Percentiles rank a stretch among this genome's conserved stretches.
Conservation (phyloP, 2,329 filamentous ascomycete species). For the Xylariaceae sp. region DNA sequence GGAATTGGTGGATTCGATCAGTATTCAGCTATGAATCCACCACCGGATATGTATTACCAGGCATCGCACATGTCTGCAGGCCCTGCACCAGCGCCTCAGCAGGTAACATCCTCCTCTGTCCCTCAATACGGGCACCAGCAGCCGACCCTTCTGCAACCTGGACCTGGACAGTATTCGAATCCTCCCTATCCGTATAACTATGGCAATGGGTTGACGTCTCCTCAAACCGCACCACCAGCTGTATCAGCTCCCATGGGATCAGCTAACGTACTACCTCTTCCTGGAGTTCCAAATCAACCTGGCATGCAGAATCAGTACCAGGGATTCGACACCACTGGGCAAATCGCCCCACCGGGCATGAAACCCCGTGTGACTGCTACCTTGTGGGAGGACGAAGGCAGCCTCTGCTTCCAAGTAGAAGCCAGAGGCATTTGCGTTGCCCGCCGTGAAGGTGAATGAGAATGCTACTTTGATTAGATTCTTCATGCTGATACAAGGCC, state of each 20-base stretch:
- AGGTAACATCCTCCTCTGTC: conserved; percentile 69
- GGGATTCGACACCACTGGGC: conserved; percentile 78
- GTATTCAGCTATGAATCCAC: conserved; percentile 72
- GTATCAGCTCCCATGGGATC: conserved; percentile 64
- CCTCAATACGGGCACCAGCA: conserved; percentile 78
- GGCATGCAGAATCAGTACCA: conserved; percentile 56
- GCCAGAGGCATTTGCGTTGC: conserved; percentile 95
- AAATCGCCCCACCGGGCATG: conserved; percentile 87
- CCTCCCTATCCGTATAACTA: conserved; percentile 72
- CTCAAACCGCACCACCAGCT: conserved; percentile 62
- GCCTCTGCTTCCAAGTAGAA: conserved; percentile 95
- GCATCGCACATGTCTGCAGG: conserved; percentile 72
- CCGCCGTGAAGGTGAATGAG: conserved; percentile 71
- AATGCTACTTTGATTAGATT: background rate
- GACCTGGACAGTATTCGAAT: conserved; percentile 64
- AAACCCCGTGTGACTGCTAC: conserved; percentile 96
- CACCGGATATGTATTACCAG: conserved; percentile 81
- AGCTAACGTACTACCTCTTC: conserved; percentile 66
- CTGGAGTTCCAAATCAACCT: conserved; percentile 50
- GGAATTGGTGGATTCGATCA: conserved; percentile 39
- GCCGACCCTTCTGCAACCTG: conserved; percentile 69
- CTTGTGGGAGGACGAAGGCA: conserved; percentile 97
- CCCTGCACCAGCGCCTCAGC: conserved; percentile 70
- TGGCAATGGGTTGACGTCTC: conserved; percentile 73
- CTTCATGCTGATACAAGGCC: conserved; percentile 17